Base-by-base conservation (phyloP, 106 monocot species). In the Cymbidium sinense region DNA sequence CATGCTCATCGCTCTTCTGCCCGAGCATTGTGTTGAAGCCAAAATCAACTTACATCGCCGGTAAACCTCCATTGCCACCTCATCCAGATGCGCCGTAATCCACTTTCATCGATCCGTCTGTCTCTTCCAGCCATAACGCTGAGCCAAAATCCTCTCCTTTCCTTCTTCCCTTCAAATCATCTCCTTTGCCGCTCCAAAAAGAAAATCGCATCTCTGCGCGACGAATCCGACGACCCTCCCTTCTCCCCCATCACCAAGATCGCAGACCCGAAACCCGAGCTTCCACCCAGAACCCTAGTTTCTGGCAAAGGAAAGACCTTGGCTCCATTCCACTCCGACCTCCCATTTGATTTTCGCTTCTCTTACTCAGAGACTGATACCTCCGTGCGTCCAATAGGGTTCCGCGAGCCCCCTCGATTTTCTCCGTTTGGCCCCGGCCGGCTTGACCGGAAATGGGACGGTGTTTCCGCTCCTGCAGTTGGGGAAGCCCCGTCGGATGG, bases 341-440 rank as follows among this genome's bases (percentile, higher is more conserved):
- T 99, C 29, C 92, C 94, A 6, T 99, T 94, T 80, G 92, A 99
- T 47, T 99, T 99, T 84, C 88, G 89, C 37, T 99, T 89, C 92
- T 90, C 92, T 50, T 99, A 99, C 87, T 92, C 94, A 3, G 98
- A 99, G 80, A 80, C 84, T 36, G 79, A 86, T 76, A 87, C 85
- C 1, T 51, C 79, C 39, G 79, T 83, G 13, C 64, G 70, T 47
- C 92, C 98, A 4, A 90, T 99, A 64, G 94, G 90, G 29, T 90
- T 90, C 83, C 88, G 95, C 43, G 95, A 95, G 79, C 90, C 90
- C 50, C 84, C 87, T 17, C 88, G 88, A 50, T 95, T 95, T 88
- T 95, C 95, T 35, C 95, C 95, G 10, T 95, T 95, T 78, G 95
- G 95, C 0, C 95, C 95, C 36, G 92, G 95, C 37, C 86, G 92